phyloP scores from a whole-genome alignment of 2,329 filamentous ascomycete genomes.

The Fusarium anguioides region DNA sequence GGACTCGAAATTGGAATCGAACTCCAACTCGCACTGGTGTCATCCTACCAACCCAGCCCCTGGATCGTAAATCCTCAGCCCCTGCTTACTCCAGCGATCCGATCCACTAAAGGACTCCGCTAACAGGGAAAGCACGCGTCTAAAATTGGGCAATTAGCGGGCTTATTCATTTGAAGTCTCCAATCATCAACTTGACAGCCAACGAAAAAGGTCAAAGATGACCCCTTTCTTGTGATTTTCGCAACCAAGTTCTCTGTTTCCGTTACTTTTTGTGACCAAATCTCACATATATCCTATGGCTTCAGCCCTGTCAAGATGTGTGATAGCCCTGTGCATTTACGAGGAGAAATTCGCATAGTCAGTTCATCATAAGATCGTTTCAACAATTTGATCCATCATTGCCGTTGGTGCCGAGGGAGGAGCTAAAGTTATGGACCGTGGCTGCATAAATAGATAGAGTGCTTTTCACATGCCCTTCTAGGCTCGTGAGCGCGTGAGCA shows the following conservation, averaged over 20 bases:
- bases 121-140: slow-evolving; percentile 28
- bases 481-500: slow-evolving; percentile 36
- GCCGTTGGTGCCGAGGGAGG: slow-evolving; percentile 35
- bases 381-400: slow-evolving; percentile 13
- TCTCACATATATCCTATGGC: slow-evolving; percentile 1
- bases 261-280: not conserved
- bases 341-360: slow-evolving; percentile 9
- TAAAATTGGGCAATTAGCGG: slow-evolving; percentile 38
- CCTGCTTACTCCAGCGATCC: slow-evolving; percentile 34
- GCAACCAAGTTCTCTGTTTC: not conserved
- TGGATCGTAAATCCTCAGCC: slow-evolving; percentile 19
- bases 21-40: slow-evolving; percentile 27
- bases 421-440: slow-evolving; percentile 7
- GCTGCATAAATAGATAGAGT: slow-evolving; percentile 4
- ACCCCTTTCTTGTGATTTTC: slow-evolving; percentile 21
- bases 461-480: slow-evolving; percentile 34
- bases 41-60: slow-evolving; percentile 35
- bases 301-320: not conserved
- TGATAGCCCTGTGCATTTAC: slow-evolving; percentile 5
- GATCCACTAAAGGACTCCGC: slow-evolving; percentile 36
- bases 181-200: slow-evolving; percentile 26
- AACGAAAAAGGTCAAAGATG: slow-evolving; percentile 6
- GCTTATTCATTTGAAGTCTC: slow-evolving; percentile 20
- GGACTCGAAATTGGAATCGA: slow-evolving; percentile 35
- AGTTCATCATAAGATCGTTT: slow-evolving; percentile 21